A percentile compares a stretch with the other conserved stretches of the same genome.
Conservation (phyloP, 768 basidiomycete genomes). For the Podaxis carcinomalis region DNA sequence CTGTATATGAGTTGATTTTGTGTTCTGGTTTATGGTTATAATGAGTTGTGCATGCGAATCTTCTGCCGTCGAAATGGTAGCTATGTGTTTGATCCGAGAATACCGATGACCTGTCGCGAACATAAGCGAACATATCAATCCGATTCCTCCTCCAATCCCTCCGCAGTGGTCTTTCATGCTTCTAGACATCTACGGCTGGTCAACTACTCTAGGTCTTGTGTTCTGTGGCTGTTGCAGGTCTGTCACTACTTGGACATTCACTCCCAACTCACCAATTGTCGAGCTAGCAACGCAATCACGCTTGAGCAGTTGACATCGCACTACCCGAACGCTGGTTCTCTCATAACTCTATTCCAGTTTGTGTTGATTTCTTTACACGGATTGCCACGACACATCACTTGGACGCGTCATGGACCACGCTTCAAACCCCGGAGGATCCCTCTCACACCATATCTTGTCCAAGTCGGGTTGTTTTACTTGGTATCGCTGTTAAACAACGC, state of each 20-base stretch:
- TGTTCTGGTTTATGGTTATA: too few relatives aligned
- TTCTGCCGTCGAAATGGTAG: too few relatives aligned
- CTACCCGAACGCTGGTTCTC: constrained; percentile 68
- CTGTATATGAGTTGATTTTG: too few relatives aligned
- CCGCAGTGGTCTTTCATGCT: background rate
- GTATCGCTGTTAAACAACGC: constrained; percentile 85
- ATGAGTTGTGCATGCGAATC: too few relatives aligned
- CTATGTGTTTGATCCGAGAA: too few relatives aligned
- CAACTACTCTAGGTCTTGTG: constrained; percentile 63
- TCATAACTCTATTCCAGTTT: constrained; percentile 89
- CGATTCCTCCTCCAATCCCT: too few relatives aligned
- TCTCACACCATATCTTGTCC: constrained; percentile 65
- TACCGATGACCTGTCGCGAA: too few relatives aligned
- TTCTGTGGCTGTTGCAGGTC: constrained; percentile 82
- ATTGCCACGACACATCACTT: constrained; percentile 56
- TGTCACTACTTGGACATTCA: constrained; percentile 32
- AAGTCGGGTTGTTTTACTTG: constrained; percentile 77
- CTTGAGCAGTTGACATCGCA: constrained; percentile 68
- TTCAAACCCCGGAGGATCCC: constrained; percentile 67
- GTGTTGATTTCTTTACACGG: constrained; percentile 70
- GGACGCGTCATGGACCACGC: constrained; percentile 47
- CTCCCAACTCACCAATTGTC: background rate
- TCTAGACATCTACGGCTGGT: constrained; percentile 35
- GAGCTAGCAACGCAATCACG: constrained; percentile 58
- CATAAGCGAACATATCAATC: too few relatives aligned